phyloP scores from a whole-genome alignment of 805 yeast genomes.

The Ascoidea asiatica region DNA sequence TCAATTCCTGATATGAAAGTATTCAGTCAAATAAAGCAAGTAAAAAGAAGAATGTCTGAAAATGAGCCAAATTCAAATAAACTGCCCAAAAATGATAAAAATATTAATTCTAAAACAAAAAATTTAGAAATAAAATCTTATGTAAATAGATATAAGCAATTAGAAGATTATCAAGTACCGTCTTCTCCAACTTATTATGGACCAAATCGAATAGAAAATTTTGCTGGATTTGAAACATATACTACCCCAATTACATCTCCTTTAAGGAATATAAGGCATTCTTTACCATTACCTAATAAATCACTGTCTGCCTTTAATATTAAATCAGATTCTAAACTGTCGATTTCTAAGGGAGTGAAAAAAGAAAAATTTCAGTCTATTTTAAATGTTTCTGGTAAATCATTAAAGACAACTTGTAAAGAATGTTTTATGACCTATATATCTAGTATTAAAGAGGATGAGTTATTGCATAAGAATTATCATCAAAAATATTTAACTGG shows the following conservation, averaged over 20 bases:
- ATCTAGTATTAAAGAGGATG: constrained; percentile 26
- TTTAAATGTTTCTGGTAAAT: constrained; percentile 1
- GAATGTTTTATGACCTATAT: constrained; percentile 43
- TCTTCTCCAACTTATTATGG: neutral
- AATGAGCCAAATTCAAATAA: too few species aligned
- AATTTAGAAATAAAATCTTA: too few species aligned
- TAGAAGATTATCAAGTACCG: neutral
- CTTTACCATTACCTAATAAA: neutral
- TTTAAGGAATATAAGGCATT: neutral
- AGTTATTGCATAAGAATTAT: constrained; percentile 33
- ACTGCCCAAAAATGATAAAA: too few species aligned
- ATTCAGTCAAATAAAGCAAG: too few species aligned
- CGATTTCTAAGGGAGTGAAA: too few species aligned
- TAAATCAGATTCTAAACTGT: neutral
- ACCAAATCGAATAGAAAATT: too few species aligned
- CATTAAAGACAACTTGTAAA: constrained; percentile 21
- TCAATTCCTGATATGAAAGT: too few species aligned
- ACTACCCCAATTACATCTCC: neutral
- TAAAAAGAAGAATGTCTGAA: too few species aligned
- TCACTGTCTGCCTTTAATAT: neutral
- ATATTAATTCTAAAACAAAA: too few species aligned
- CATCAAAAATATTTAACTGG: constrained; percentile 39
- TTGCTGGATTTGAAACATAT: neutral
- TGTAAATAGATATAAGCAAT: too few species aligned
- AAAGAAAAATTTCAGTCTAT: neutral